Conservation (phyloP, 139 green algal genomes). For the Haematococcus lacustris region DNA sequence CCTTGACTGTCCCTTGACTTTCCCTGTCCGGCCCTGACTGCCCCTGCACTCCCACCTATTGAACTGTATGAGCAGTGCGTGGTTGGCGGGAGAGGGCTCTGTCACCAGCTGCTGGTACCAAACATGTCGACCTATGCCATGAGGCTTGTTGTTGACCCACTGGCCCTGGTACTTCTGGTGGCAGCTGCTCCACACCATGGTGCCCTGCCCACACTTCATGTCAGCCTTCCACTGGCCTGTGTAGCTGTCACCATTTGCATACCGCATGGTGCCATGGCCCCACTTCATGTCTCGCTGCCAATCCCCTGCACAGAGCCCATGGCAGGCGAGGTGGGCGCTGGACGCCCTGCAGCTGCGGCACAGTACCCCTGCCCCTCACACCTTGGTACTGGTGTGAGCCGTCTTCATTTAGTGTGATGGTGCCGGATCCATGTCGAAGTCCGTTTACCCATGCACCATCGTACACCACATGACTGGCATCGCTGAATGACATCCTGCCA, state of each 20-base stretch:
- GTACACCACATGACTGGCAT: slow-evolving; percentile 36
- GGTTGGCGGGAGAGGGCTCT: slow-evolving; percentile 21
- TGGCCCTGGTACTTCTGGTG: slow-evolving; percentile 45
- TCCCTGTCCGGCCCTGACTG: no score
- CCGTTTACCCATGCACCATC: slow-evolving; percentile 46
- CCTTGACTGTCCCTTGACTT: no score
- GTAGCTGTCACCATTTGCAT: slow-evolving; percentile 53
- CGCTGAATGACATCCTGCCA: slow-evolving; percentile 37
- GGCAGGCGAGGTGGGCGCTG: no score
- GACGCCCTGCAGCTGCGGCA: no score
- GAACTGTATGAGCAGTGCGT: slow-evolving; percentile 51
- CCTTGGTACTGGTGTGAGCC: slow-evolving; percentile 43
- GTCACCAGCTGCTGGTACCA: slow-evolving; percentile 34
- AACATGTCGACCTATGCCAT: slow-evolving; percentile 51
- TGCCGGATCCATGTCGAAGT: slow-evolving; percentile 50
- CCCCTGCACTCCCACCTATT: slow-evolving; percentile 61
- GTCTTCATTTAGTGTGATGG: slow-evolving; percentile 35
- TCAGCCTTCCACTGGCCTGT: slow-evolving; percentile 42
- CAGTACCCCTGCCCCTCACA: no score
- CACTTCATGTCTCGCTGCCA: slow-evolving; percentile 56
- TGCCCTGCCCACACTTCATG: slow-evolving; percentile 41
- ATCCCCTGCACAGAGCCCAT: slow-evolving; percentile 40
- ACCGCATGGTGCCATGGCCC: slow-evolving; percentile 47
- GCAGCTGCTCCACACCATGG: slow-evolving; percentile 39
- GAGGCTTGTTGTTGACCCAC: slow-evolving; percentile 45